Percentiles rank a stretch among this genome's conserved stretches.
These are phyloP conservation scores for Daldinia vernicosa DNA, from an alignment of 495 filamentous ascomycete genomes.

Conservation along the genomic window DNA sequence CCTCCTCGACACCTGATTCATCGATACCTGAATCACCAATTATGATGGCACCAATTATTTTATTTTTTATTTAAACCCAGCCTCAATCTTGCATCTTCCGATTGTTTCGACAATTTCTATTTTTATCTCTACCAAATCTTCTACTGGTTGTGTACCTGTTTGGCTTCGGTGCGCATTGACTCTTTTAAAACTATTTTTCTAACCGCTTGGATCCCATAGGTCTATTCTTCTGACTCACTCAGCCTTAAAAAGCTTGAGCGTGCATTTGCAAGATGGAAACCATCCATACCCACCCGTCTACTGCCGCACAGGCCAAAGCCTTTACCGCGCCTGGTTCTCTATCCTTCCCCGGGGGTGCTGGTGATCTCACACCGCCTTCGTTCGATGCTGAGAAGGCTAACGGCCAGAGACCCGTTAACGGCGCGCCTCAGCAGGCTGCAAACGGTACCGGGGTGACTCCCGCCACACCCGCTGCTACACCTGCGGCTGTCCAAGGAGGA, in stretches of 20 bases:
- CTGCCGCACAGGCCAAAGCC: conserved; percentile 86
- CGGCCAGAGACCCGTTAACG: conserved; percentile 61
- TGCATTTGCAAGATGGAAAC: conserved; percentile 72
- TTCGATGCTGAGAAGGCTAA: conserved; percentile 60
- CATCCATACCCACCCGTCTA: conserved; percentile 88
- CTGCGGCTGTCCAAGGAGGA: conserved; percentile 77
- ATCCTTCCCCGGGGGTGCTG: conserved; percentile 85
- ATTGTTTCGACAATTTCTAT: not conserved
- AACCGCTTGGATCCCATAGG: conserved; percentile 24
- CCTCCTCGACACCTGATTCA: not conserved
- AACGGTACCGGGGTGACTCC: conserved; percentile 89
- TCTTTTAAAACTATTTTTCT: conserved; percentile 9
- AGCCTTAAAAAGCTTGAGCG: conserved; percentile 20
- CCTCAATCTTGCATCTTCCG: not conserved
- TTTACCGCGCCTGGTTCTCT: conserved; percentile 90
- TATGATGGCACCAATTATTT: not conserved
- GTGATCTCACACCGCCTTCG: conserved; percentile 78
- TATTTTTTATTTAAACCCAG: not conserved
- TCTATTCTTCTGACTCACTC: conserved; percentile 34
- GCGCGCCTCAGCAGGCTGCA: conserved; percentile 62
- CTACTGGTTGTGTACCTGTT: not conserved
- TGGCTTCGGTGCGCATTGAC: not conserved
- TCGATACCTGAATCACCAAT: not conserved
- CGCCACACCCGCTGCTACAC: conserved; percentile 94
- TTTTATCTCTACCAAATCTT: not conserved